Evolutionary conservation across 2,329 filamentous ascomycete genomes (phyloP).

Genomic region (Nigrospora sphaerica): DNA sequence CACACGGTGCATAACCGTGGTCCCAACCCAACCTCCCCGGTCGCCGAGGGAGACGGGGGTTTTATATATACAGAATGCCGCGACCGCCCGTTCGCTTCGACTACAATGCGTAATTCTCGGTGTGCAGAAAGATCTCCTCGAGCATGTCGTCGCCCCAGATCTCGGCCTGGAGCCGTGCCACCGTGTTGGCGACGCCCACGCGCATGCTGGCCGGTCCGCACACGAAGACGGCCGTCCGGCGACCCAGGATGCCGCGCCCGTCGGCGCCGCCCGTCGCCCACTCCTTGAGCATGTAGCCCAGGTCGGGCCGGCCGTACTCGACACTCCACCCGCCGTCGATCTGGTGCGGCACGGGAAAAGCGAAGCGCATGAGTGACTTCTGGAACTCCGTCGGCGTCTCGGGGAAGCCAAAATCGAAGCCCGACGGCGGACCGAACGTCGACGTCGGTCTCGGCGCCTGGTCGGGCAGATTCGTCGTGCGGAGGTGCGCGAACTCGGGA

Average conservation of each 20-base stretch:
- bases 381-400: slow-evolving; percentile 81
- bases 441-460: slow-evolving; percentile 37
- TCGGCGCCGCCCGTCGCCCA: slow-evolving; percentile 67
- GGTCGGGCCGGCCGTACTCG: slow-evolving; percentile 84
- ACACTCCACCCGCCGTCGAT: slow-evolving; percentile 80
- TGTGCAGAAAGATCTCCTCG: slow-evolving; percentile 90
- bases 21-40: too few species aligned
- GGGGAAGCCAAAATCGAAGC: slow-evolving; percentile 77
- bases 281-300: slow-evolving; percentile 79
- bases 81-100: too few species aligned
- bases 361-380: slow-evolving; percentile 84
- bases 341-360: slow-evolving; percentile 64
- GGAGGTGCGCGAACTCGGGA: slow-evolving; percentile 51
- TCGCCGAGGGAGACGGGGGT: too few species aligned
- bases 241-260: slow-evolving; percentile 64
- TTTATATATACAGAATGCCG: too few species aligned
- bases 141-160: slow-evolving; percentile 73
- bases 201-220: slow-evolving; percentile 86
- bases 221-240: slow-evolving; percentile 82
- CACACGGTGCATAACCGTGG: too few species aligned
- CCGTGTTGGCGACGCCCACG: slow-evolving; percentile 77
- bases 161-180: slow-evolving; percentile 73
- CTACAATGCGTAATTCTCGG: slow-evolving; percentile 87
- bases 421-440: slow-evolving; percentile 51
- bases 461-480: slow-evolving; percentile 33